phyloP scores from a whole-genome alignment of 75 land plant species.

The Cryptomeria japonica region DNA sequence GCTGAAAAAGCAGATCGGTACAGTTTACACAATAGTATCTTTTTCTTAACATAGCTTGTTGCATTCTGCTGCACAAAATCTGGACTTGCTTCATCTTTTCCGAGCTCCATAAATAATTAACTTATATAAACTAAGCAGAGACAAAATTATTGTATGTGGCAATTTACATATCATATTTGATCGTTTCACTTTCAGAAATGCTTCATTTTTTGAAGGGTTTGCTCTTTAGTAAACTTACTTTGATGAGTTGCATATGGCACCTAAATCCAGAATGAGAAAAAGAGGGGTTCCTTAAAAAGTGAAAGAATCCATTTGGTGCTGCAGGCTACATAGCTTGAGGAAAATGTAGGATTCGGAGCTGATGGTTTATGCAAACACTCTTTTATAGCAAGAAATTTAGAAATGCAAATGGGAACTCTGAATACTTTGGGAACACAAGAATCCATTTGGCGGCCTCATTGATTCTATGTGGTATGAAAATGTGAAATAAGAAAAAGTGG shows the following conservation, averaged over 20 bases:
- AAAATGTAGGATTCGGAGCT: not conserved
- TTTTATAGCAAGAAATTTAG: not conserved
- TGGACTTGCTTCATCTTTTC: not conserved
- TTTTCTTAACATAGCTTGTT: not conserved
- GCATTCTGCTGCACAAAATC: not conserved
- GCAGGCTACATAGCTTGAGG: not conserved
- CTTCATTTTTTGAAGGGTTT: not conserved
- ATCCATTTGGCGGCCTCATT: not conserved
- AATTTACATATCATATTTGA: not conserved
- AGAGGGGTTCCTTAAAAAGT: not conserved
- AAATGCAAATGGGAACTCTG: not conserved
- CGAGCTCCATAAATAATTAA: not conserved
- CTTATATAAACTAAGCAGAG: not conserved
- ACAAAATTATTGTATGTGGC: not conserved
- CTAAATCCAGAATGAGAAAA: not conserved
- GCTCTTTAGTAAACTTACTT: not conserved
- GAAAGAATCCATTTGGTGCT: not conserved
- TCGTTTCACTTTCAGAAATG: not conserved
- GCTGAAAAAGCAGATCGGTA: conserved; percentile 57
- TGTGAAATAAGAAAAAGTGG: not conserved
- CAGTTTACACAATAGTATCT: not conserved
- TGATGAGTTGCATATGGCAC: not conserved
- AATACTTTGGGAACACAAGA: not conserved
- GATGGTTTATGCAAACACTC: not conserved
- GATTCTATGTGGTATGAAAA: not conserved